Base-by-base conservation (phyloP, 495 filamentous ascomycete species). In the Niebla homalea region DNA sequence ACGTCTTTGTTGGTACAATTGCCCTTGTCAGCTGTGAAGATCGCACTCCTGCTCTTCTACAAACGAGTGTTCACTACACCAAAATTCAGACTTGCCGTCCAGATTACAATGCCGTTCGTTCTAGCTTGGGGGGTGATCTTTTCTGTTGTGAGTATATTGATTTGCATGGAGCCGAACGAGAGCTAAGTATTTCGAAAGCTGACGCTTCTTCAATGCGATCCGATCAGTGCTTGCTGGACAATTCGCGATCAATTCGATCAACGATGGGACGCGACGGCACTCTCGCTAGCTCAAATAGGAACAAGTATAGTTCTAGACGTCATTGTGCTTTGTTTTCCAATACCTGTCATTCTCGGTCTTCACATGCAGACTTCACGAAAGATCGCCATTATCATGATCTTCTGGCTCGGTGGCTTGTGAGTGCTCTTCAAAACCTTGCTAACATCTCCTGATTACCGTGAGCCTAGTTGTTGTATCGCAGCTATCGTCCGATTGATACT, bases 391-490 rank as follows among this genome's bases (percentile, higher is more conserved):
- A 26, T 23, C 16, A 14, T 51, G 25, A 58, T 62, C 15, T 62
- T 62, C 53, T 62, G 54, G 60, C 50, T 62, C n/a, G 60, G 60
- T 10, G 54, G 51, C 16, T 62, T 62, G 59, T 59, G 47, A 53
- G 57, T 57, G 29, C 5, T 10, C 0, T 37, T 20, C 49, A 6
- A 18, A 57, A 50, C 38, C 29, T 19, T 18, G 3, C 38, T 20
- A 47, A 12, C 18, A 3, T 4, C 25, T 26, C 8, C 25, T 26
- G 25, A 26, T 26, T n/a, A 8, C 25, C 8, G 25, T 3, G 25
- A 8, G 25, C 3, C 3, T 26, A 61, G 59, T 46, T 59, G 57
- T 43, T 46, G 23, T 23, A 39, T 62, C 8, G 50, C 59, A 29
- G 59, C 59, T 32, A 51, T 55, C 20, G 48, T 55, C 15, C 59